These are phyloP conservation scores for Atkinsonella texensis DNA, from an alignment of 2,329 filamentous ascomycete species.

Conservation along the genomic window DNA sequence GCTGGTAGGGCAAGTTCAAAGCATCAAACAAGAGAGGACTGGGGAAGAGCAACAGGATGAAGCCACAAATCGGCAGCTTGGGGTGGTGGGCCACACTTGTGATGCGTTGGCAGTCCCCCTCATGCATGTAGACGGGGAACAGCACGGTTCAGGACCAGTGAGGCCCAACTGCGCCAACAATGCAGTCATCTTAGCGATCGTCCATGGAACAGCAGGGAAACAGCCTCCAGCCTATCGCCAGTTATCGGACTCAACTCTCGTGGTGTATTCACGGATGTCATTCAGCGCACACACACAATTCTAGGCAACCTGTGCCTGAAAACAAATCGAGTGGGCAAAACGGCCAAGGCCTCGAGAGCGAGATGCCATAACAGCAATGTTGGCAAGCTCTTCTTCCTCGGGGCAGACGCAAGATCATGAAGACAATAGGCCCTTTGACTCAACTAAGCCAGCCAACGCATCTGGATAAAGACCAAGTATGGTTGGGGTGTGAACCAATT, in stretches of 20 bases:
- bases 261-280: neutral
- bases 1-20: slow-evolving; percentile 4
- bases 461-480: neutral
- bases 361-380: neutral
- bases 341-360: neutral
- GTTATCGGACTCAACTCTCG: neutral
- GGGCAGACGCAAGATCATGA: neutral
- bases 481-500: neutral
- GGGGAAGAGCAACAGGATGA: neutral
- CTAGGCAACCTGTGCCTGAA: neutral
- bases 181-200: slow-evolving; percentile 8
- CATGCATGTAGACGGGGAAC: slow-evolving; percentile 41
- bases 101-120: slow-evolving; percentile 28
- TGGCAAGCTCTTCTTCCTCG: neutral
- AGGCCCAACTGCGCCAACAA: slow-evolving; percentile 10
- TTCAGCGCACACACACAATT: neutral
- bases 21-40: neutral
- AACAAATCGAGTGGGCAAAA: neutral
- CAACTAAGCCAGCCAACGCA: neutral
- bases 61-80: slow-evolving; percentile 11
- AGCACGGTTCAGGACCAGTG: slow-evolving; percentile 25
- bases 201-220: slow-evolving; percentile 1
- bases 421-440: neutral
- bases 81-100: slow-evolving; percentile 22
- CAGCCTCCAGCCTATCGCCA: neutral